Evolutionary conservation across 2,329 filamentous ascomycete species (phyloP).

Genomic region (Sporothrix dimorphospora): DNA sequence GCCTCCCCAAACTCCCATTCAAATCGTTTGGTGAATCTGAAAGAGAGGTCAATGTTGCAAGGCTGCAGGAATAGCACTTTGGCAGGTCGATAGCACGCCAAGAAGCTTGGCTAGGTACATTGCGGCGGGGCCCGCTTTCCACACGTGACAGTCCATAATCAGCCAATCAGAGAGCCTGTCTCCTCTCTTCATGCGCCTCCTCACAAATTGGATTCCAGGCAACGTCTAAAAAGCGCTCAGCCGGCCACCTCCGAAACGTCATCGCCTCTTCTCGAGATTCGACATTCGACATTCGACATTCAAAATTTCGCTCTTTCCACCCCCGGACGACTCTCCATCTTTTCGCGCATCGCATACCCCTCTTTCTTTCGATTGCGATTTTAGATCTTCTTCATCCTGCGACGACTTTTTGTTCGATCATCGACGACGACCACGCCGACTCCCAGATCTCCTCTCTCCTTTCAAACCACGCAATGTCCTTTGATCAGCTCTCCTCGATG

Average conservation of each 20-base stretch:
- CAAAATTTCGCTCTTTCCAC: neutral
- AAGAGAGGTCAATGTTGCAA: neutral
- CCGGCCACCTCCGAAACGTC: slow-evolving; percentile 24
- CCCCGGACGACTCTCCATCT: neutral
- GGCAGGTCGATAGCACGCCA: slow-evolving; percentile 4
- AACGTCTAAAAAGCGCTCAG: slow-evolving; percentile 6
- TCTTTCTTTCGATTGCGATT: slow-evolving; percentile 1
- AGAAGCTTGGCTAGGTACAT: neutral
- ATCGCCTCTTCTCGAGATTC: slow-evolving; percentile 13
- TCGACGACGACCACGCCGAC: neutral
- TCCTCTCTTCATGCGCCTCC: slow-evolving; percentile 7
- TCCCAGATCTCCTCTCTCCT: neutral
- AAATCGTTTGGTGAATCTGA: too few species aligned
- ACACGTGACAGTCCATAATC: neutral
- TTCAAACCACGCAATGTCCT: slow-evolving; percentile 69
- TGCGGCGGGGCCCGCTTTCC: neutral
- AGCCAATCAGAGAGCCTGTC: neutral
- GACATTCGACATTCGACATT: neutral
- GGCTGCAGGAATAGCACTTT: slow-evolving; percentile 3
- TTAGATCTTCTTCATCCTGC: neutral
- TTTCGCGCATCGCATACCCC: neutral
- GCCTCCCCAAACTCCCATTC: neutral
- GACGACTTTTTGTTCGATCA: neutral
- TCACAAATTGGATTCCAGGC: slow-evolving; percentile 19
- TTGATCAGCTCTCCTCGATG: slow-evolving; percentile 80